Conservation (phyloP, 192 early-diverging fungal genomes). For the Chytriomyces sp. region DNA sequence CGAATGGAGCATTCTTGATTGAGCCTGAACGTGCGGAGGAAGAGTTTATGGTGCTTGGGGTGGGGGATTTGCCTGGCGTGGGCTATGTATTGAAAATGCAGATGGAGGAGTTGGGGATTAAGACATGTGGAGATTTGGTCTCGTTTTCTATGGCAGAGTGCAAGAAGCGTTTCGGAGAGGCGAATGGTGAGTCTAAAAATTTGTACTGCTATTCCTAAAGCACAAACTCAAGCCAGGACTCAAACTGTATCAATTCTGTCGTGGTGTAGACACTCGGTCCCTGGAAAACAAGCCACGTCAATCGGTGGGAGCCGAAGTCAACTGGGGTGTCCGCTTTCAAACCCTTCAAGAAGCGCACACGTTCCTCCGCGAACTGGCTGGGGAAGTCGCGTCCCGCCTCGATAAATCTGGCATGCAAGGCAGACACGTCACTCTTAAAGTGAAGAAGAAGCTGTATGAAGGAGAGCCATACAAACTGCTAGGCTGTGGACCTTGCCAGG, state of each 20-base stretch:
- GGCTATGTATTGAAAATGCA: slow-evolving; percentile 56
- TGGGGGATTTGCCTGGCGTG: slow-evolving; percentile 61
- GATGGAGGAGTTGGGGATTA: slow-evolving; percentile 39
- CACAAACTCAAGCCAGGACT: slow-evolving; percentile 62
- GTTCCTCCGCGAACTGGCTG: slow-evolving; percentile 67
- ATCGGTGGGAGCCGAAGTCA: slow-evolving; percentile 81
- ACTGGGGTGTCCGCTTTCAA: slow-evolving; percentile 89
- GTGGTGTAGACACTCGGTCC: slow-evolving; percentile 74
- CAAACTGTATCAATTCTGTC: slow-evolving; percentile 67
- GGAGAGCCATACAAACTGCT: slow-evolving; percentile 53
- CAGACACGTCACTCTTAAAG: slow-evolving; percentile 69
- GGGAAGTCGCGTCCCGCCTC: slow-evolving; percentile 70
- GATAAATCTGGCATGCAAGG: slow-evolving; percentile 53
- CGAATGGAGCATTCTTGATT: slow-evolving; percentile 53
- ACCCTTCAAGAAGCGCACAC: slow-evolving; percentile 63
- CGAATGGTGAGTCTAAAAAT: not conserved
- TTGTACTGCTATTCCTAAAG: not conserved
- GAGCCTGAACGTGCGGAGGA: not conserved
- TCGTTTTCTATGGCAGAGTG: slow-evolving; percentile 43
- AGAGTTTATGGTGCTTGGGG: slow-evolving; percentile 26
- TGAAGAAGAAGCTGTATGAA: slow-evolving; percentile 49
- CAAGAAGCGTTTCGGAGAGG: slow-evolving; percentile 66
- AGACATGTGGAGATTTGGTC: slow-evolving; percentile 41
- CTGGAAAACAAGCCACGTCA: slow-evolving; percentile 70
- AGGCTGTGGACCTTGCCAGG: slow-evolving; percentile 49